phyloP scores from a whole-genome alignment of 2,329 filamentous ascomycete genomes.

The Erysiphe pulchra region DNA sequence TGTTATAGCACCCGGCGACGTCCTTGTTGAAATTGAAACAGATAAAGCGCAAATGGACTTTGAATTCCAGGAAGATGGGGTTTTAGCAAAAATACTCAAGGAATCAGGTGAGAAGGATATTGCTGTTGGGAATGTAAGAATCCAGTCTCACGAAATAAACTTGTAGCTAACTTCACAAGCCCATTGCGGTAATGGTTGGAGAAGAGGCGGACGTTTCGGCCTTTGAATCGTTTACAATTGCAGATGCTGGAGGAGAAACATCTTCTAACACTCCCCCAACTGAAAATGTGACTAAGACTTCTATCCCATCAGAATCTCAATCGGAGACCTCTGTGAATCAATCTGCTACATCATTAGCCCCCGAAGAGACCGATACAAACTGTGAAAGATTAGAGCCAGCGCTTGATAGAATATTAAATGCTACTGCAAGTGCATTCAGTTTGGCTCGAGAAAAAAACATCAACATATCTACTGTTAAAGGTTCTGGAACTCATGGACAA shows the following conservation, averaged over 20 bases:
- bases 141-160: slow-evolving; percentile 5
- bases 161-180: slow-evolving; percentile 26
- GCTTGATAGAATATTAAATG: slow-evolving; percentile 58
- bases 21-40: slow-evolving; percentile 94
- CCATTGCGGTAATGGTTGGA: slow-evolving; percentile 85
- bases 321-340: slow-evolving; percentile 32
- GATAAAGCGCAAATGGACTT: slow-evolving; percentile 99
- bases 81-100: slow-evolving; percentile 82
- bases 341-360: slow-evolving; percentile 28
- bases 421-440: slow-evolving; percentile 48
- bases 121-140: slow-evolving; percentile 72
- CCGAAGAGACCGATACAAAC: slow-evolving; percentile 46
- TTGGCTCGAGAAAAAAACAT: slow-evolving; percentile 70
- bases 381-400: slow-evolving; percentile 58
- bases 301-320: slow-evolving; percentile 30
- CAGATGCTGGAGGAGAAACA: slow-evolving; percentile 75
- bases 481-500: slow-evolving; percentile 60
- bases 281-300: slow-evolving; percentile 33
- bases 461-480: slow-evolving; percentile 55
- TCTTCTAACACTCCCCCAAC: slow-evolving; percentile 36
- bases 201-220: slow-evolving; percentile 68
- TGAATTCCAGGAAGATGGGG: slow-evolving; percentile 95
- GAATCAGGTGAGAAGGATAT: slow-evolving; percentile 86
- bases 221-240: slow-evolving; percentile 68
- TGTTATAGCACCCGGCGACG: slow-evolving; percentile 66